A percentile compares a stretch with the other conserved stretches of the same genome.
Evolutionary conservation across 1,284 basidiomycete genomes (phyloP).

Genomic region (Melampsora larici-populina): DNA sequence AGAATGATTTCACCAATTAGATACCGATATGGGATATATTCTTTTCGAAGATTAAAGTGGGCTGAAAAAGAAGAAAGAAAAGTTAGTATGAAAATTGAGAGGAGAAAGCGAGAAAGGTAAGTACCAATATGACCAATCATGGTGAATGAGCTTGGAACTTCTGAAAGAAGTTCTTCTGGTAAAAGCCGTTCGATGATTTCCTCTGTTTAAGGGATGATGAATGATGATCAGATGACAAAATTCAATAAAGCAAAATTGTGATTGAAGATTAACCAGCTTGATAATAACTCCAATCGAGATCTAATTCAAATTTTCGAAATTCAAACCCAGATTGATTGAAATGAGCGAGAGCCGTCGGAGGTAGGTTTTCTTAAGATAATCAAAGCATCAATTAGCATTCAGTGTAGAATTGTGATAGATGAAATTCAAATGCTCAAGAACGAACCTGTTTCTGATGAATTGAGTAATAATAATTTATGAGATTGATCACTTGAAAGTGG

Average conservation of each 20-base stretch:
- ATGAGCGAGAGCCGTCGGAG: not conserved
- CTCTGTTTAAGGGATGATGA: slow-evolving; percentile 58
- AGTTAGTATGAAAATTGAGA: not conserved
- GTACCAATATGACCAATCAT: slow-evolving; percentile 84
- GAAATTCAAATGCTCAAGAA: not conserved
- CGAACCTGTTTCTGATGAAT: slow-evolving; percentile 13
- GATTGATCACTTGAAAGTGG: slow-evolving; percentile 18
- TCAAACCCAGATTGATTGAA: slow-evolving; percentile 1
- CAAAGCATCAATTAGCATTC: not conserved
- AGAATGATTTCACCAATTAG: slow-evolving; percentile 87
- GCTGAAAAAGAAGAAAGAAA: slow-evolving; percentile 50
- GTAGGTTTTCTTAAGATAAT: slow-evolving; percentile 11
- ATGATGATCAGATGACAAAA: not conserved
- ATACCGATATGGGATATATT: slow-evolving; percentile 86
- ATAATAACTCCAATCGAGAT: slow-evolving; percentile 36
- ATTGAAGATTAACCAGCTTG: slow-evolving; percentile 15
- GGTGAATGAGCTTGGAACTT: slow-evolving; percentile 81
- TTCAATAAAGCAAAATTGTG: not conserved
- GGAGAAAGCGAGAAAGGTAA: not conserved
- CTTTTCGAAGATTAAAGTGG: slow-evolving; percentile 84
- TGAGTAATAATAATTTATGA: slow-evolving; percentile 34
- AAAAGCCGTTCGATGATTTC: slow-evolving; percentile 76
- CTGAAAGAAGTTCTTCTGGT: slow-evolving; percentile 69
- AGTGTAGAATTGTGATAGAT: too few species aligned
- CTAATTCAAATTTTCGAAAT: not conserved